Percentiles rank a stretch among this genome's conserved stretches.
These are phyloP conservation scores for Phaeosphaeria sp. DNA, from an alignment of 2,329 filamentous ascomycete genomes.

Conservation along the genomic window DNA sequence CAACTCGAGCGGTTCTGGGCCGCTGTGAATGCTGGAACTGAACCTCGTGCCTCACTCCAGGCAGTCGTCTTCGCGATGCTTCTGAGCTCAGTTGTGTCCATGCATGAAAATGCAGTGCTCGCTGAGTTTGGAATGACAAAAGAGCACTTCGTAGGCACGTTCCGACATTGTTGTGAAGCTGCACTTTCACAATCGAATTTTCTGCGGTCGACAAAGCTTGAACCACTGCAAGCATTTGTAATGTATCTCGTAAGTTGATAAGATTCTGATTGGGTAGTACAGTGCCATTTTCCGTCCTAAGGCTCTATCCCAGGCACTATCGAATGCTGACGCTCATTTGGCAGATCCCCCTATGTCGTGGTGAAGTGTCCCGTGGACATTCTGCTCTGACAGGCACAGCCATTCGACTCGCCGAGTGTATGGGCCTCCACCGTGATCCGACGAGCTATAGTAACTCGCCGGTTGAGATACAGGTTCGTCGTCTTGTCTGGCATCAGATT, in stretches of 20 bases:
- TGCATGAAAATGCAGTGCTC: slow-evolving; percentile 62
- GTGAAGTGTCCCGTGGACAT: slow-evolving; percentile 75
- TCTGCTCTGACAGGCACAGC: slow-evolving; percentile 75
- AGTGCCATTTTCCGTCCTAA: too few relatives aligned
- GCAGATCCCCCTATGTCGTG: slow-evolving; percentile 73
- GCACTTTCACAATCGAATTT: slow-evolving; percentile 74
- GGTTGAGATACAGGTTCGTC: slow-evolving; percentile 73
- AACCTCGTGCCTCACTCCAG: slow-evolving; percentile 69
- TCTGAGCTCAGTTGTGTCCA: slow-evolving; percentile 72
- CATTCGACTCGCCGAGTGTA: slow-evolving; percentile 76
- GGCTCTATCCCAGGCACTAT: too few relatives aligned
- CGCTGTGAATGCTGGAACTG: slow-evolving; percentile 63
- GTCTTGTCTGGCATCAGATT: slow-evolving; percentile 78
- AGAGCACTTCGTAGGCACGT: slow-evolving; percentile 63
- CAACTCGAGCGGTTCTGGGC: slow-evolving; percentile 72
- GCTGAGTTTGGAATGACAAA: slow-evolving; percentile 64
- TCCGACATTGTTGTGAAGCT: slow-evolving; percentile 66
- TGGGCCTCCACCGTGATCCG: slow-evolving; percentile 77
- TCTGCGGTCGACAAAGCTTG: slow-evolving; percentile 72
- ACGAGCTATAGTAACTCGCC: slow-evolving; percentile 69
- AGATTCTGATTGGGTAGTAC: too few relatives aligned
- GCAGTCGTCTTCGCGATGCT: slow-evolving; percentile 73
- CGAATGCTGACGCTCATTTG: slow-evolving; percentile 4
- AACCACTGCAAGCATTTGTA: slow-evolving; percentile 77
- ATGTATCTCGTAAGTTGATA: slow-evolving; percentile 72